Conservation (phyloP, 2,329 filamentous ascomycete genomes). For the Trichoderma sp. region DNA sequence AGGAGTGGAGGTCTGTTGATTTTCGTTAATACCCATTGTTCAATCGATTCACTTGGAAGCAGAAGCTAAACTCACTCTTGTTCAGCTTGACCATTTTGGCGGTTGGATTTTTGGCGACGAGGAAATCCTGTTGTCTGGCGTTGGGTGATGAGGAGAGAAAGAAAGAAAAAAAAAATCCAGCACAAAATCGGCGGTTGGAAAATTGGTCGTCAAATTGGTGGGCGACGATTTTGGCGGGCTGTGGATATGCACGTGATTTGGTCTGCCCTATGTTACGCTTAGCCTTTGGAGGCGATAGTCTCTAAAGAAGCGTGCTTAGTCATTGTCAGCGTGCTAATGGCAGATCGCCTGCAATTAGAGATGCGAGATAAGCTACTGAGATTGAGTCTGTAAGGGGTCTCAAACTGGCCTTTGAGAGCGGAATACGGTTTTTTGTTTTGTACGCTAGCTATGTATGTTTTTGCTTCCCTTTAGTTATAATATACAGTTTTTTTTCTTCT, state of each 20-base stretch:
- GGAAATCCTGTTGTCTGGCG: constrained; percentile 29
- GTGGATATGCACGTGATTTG: constrained; percentile 38
- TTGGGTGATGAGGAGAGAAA: constrained; percentile 35
- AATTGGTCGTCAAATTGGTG: constrained; percentile 30
- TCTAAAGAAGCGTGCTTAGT: neutral
- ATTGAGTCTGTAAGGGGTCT: neutral
- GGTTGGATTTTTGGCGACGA: constrained; percentile 30
- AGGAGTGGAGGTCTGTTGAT: constrained; percentile 64
- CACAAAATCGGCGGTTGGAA: constrained; percentile 11
- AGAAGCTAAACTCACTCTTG: constrained; percentile 51
- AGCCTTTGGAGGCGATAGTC: neutral
- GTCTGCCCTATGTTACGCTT: constrained; percentile 21
- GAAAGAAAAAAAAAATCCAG: neutral
- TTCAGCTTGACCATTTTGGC: constrained; percentile 72
- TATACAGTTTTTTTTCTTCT: neutral
- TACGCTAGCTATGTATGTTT: neutral
- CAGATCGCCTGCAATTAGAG: neutral
- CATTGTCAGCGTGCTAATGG: neutral
- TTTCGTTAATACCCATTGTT: constrained; percentile 11
- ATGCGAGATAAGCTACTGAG: neutral
- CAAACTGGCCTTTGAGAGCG: neutral
- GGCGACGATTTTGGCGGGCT: constrained; percentile 35
- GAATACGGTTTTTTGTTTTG: neutral
- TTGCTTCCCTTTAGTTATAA: neutral
- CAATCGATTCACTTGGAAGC: neutral